Evolutionary conservation across 73 alveolate species (phyloP), one percentile per base, ranked within the genome.

Genomic region (Paramecium bursaria): DNA sequence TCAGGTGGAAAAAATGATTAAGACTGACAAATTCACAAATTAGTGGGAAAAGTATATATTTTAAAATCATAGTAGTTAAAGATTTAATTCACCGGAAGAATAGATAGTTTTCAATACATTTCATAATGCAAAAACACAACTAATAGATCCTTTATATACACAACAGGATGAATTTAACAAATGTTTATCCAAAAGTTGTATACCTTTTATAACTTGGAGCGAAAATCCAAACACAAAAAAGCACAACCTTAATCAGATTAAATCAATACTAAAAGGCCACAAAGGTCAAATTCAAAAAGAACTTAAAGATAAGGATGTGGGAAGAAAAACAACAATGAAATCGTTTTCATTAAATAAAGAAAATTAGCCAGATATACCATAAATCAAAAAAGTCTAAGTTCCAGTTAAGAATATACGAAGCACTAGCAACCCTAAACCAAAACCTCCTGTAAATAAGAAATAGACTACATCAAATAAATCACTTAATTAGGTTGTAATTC

Each of bases 271-370:
- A 39, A 39, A 39, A 39, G 49, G 49, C 14, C 11, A 5, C 5
- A 39, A 39, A 39, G 11, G 11, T 39, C 5, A 7, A 39, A 7
- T 39, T 39, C 11, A 39, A 7, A 39, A 39, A 35, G 17, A 39
- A 30, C 22, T 15, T 44, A 67, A 11, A 67, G 17, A 39, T 39
- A 67, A 17, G 13, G 55, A 67, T 39, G 22, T 27, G 7, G 30
- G 22, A 67, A 67, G 55, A 67, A 67, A 35, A 67, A 14, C 17
- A 30, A 29, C 52, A 11, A 21, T 67, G 2, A 67, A 67, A 67
- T 67, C 82, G 9, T 67, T 67, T 15, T 67, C 82, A 3, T 53
- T 67, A n/a, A 67, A 67, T 67, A 67, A 67, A 67, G 82, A 67
- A 67, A 67, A 67, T 21, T 21, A 39, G 0, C 82, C 82, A 39